Conservation (phyloP, 1,139 yeast genomes). For the Taphrina deformans region DNA sequence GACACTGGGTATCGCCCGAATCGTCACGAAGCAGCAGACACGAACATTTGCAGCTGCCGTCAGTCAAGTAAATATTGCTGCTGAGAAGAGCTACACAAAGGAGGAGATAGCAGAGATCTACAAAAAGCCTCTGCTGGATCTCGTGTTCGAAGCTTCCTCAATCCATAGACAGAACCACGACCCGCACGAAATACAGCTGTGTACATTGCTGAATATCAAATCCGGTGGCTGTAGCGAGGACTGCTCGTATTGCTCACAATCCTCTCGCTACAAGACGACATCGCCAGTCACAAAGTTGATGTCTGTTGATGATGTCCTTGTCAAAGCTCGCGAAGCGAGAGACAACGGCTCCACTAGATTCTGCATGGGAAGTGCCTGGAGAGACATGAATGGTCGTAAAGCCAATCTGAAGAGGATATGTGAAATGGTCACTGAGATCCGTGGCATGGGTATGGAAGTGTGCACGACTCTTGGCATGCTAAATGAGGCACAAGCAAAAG, state of each 20-base stretch:
- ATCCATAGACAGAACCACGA: conserved; percentile 69
- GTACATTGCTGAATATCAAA: conserved; percentile 72
- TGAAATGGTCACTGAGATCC: conserved; percentile 65
- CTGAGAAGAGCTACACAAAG: conserved; percentile 54
- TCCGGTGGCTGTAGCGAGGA: conserved; percentile 83
- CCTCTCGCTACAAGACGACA: conserved; percentile 67
- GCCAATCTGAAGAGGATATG: conserved; percentile 63
- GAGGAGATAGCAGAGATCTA: conserved; percentile 61
- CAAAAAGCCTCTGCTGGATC: conserved; percentile 61
- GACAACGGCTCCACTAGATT: conserved; percentile 72
- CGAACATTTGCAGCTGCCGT: conserved; percentile 11
- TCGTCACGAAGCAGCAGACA: background rate
- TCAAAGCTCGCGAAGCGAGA: conserved; percentile 65
- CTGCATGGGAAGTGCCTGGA: conserved; percentile 88
- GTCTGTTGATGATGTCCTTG: conserved; percentile 60
- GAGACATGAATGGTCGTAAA: conserved; percentile 79
- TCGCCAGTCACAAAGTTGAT: conserved; percentile 66
- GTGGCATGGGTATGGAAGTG: conserved; percentile 69
- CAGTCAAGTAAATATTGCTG: background rate
- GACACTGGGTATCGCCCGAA: background rate
- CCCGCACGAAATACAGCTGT: conserved; percentile 69
- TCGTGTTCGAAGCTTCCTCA: conserved; percentile 57
- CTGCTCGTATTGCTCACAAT: conserved; percentile 78
- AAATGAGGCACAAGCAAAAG: conserved; percentile 59
- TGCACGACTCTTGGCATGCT: conserved; percentile 83